Conservation (phyloP, 2,329 filamentous ascomycete genomes). For the Amesomyces nigricolor region DNA sequence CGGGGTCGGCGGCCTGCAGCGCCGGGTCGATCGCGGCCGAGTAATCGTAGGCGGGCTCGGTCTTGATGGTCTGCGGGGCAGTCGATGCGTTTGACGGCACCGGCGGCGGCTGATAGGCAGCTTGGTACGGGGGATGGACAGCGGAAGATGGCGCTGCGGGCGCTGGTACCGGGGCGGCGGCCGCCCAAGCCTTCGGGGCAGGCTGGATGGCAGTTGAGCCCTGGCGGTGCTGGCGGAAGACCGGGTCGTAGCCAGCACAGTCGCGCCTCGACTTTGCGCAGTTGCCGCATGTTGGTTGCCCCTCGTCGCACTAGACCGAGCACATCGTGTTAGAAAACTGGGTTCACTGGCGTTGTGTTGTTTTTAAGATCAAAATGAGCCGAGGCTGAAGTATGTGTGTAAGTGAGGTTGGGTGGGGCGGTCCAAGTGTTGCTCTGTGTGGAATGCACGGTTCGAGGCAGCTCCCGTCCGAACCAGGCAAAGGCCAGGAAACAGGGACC, state of each 20-base stretch:
- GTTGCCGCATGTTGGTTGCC: slow-evolving; percentile 84
- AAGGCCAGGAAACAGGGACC: background rate
- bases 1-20: slow-evolving; percentile 23
- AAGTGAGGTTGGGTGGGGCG: slow-evolving; percentile 3
- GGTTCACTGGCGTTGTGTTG: background rate
- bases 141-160: slow-evolving; percentile 32
- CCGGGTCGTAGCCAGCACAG: slow-evolving; percentile 79
- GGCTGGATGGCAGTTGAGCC: slow-evolving; percentile 69
- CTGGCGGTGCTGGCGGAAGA: slow-evolving; percentile 66
- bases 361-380: background rate
- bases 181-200: slow-evolving; percentile 39
- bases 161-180: slow-evolving; percentile 25
- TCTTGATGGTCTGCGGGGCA: slow-evolving; percentile 31
- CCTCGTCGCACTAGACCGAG: slow-evolving; percentile 77
- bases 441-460: too few species aligned
- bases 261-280: slow-evolving; percentile 86
- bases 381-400: slow-evolving; percentile 15
- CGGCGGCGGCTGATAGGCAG: slow-evolving; percentile 34
- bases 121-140: slow-evolving; percentile 37
- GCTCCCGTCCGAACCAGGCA: slow-evolving; percentile 1
- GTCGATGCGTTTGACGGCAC: slow-evolving; percentile 27
- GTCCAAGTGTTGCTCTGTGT: too few species aligned
- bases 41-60: slow-evolving; percentile 32
- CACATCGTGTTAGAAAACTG: slow-evolving; percentile 1
- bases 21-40: slow-evolving; percentile 32